Percentiles rank a stretch among this genome's conserved stretches.
Conservation (phyloP, 139 green algal genomes). For the Diplosphaera chodatii region DNA sequence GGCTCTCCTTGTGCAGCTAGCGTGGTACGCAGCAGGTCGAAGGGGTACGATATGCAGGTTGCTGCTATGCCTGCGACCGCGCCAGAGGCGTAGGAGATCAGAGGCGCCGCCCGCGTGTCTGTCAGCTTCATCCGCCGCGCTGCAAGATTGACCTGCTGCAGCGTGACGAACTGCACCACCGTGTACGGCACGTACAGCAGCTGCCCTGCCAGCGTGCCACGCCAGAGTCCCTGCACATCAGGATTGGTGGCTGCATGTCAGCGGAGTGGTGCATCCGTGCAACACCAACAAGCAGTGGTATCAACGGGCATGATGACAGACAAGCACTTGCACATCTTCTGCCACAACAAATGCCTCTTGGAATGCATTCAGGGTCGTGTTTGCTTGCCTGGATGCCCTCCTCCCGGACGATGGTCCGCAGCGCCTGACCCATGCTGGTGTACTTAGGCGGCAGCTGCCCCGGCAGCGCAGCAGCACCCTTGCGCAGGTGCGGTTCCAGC, state of each 20-base stretch:
- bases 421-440: constrained; percentile 74
- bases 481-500: constrained; percentile 44
- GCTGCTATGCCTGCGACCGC: constrained; percentile 80
- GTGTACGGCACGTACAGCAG: constrained; percentile 94
- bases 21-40: constrained; percentile 95
- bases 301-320: too few relatives aligned
- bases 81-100: constrained; percentile 80
- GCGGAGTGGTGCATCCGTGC: too few relatives aligned
- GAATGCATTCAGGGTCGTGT: too few relatives aligned
- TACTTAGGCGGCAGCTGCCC: constrained; percentile 66
- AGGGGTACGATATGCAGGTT: constrained; percentile 93
- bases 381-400: constrained; percentile 74
- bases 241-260: too few relatives aligned
- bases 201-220: constrained; percentile 85
- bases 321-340: too few relatives aligned
- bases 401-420: constrained; percentile 77
- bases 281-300: too few relatives aligned
- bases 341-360: too few relatives aligned
- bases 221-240: constrained; percentile 81
- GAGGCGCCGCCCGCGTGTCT: constrained; percentile 5
- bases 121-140: constrained; percentile 1
- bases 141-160: constrained; percentile 63
- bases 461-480: background rate
- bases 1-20: constrained; percentile 94
- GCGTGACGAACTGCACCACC: constrained; percentile 92